A percentile compares a stretch with the other conserved stretches of the same genome.
These are phyloP conservation scores for Trypanosoma congolense DNA, from an alignment of 208 protist genomes.

Conservation along the genomic window DNA sequence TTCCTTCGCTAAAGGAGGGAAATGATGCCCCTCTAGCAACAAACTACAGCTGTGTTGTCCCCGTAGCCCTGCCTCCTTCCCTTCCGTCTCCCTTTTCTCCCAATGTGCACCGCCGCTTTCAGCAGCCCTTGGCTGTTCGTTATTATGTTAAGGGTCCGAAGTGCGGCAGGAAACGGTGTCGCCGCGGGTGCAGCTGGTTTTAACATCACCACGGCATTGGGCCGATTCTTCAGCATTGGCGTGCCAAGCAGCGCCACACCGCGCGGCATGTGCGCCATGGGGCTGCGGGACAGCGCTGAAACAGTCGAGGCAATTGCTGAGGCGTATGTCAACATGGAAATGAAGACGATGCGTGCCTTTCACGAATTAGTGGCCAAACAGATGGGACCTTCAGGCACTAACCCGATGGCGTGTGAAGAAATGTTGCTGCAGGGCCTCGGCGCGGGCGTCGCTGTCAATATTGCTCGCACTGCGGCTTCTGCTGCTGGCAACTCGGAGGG, in stretches of 20 bases:
- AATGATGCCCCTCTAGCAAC: too few species aligned
- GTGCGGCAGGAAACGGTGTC: too few species aligned
- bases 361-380: constrained; percentile 18
- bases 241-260: constrained; percentile 39
- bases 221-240: constrained; percentile 27
- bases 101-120: too few species aligned
- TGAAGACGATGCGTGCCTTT: constrained; percentile 35
- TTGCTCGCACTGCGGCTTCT: background rate
- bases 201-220: background rate
- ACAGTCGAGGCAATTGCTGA: constrained; percentile 60
- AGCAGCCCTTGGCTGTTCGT: too few species aligned
- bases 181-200: too few species aligned
- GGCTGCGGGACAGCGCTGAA: constrained; percentile 34
- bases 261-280: constrained; percentile 38
- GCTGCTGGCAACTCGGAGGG: background rate
- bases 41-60: too few species aligned
- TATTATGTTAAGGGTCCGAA: too few species aligned
- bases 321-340: constrained; percentile 65
- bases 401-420: constrained; percentile 15
- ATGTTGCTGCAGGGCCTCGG: constrained; percentile 9
- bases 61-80: too few species aligned
- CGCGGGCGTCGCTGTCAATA: too few species aligned
- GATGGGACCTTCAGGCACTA: background rate
- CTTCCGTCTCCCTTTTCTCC: too few species aligned
- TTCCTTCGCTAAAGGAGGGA: too few species aligned